Conservation (phyloP, 2,329 filamentous ascomycete genomes). For the Didymella segeticola region DNA sequence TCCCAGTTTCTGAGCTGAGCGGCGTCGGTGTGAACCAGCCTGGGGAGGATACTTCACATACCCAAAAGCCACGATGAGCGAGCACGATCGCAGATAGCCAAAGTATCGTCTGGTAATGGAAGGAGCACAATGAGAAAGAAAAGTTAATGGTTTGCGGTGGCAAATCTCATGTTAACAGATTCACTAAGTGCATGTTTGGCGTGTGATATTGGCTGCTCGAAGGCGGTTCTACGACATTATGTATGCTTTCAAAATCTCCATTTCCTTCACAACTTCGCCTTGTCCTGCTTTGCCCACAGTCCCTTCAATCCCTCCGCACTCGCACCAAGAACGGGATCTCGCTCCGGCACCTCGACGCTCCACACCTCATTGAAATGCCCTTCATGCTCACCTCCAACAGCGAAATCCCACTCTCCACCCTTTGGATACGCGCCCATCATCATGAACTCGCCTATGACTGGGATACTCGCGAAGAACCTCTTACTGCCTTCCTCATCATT, state of each 20-base stretch:
- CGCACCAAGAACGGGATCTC: conserved; percentile 57
- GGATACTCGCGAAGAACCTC: conserved; percentile 45
- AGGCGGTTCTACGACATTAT: no score
- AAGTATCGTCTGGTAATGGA: no score
- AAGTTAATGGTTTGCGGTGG: no score
- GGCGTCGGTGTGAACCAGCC: not conserved
- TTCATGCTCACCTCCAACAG: conserved; percentile 53
- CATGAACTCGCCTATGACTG: conserved; percentile 55
- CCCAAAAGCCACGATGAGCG: not conserved
- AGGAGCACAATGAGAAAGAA: not conserved
- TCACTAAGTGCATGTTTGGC: no score
- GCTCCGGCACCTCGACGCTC: conserved; percentile 53
- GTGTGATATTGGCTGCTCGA: not conserved
- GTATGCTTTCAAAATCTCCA: not conserved
- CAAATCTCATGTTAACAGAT: no score
- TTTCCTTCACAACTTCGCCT: not conserved
- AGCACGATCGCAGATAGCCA: not conserved
- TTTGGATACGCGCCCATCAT: conserved; percentile 66
- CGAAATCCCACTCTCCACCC: conserved; percentile 60
- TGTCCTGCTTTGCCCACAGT: not conserved
- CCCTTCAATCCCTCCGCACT: conserved; percentile 2
- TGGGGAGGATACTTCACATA: not conserved
- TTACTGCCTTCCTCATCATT: conserved; percentile 38
- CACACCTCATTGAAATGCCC: conserved; percentile 55
- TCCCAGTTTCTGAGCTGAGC: not conserved